Evolutionary conservation across 1,284 basidiomycete species (phyloP).

Genomic region (Cryptococcus wingfieldii): DNA sequence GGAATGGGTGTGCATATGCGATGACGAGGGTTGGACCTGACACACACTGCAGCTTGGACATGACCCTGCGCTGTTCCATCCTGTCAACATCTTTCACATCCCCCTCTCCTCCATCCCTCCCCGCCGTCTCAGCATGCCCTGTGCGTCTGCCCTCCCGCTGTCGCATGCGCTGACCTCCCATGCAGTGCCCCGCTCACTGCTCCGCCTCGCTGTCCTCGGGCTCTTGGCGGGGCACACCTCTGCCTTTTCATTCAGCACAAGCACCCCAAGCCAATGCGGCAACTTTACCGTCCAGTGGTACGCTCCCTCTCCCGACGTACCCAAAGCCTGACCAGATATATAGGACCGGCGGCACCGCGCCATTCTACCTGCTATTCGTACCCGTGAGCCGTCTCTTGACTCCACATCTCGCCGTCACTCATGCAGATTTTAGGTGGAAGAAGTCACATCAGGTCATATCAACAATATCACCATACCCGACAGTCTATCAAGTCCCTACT

Average conservation of each 20-base stretch:
- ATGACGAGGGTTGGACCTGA: too few relatives aligned
- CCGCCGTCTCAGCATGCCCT: too few relatives aligned
- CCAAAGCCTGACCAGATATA: neutral
- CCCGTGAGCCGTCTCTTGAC: constrained; percentile 27
- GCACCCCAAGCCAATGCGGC: constrained; percentile 35
- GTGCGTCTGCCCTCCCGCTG: too few relatives aligned
- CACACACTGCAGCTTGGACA: too few relatives aligned
- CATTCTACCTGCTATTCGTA: constrained; percentile 34
- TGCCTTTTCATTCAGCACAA: constrained; percentile 36
- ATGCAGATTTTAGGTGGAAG: constrained; percentile 19
- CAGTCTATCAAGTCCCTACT: constrained; percentile 14
- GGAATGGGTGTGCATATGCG: too few relatives aligned
- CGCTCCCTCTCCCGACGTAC: too few relatives aligned
- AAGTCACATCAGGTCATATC: constrained; percentile 23
- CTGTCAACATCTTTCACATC: too few relatives aligned
- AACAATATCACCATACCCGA: constrained; percentile 37
- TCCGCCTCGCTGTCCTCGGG: neutral
- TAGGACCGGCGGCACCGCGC: constrained; percentile 38
- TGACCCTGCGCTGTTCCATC: too few relatives aligned
- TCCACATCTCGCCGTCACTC: neutral
- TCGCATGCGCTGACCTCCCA: too few relatives aligned
- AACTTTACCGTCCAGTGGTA: constrained; percentile 39
- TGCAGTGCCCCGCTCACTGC: too few relatives aligned
- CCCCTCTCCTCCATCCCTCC: too few relatives aligned
- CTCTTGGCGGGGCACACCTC: neutral